These are phyloP conservation scores for Penicillium sp. DNA, from an alignment of 2,329 filamentous ascomycete genomes.

Conservation along the genomic window DNA sequence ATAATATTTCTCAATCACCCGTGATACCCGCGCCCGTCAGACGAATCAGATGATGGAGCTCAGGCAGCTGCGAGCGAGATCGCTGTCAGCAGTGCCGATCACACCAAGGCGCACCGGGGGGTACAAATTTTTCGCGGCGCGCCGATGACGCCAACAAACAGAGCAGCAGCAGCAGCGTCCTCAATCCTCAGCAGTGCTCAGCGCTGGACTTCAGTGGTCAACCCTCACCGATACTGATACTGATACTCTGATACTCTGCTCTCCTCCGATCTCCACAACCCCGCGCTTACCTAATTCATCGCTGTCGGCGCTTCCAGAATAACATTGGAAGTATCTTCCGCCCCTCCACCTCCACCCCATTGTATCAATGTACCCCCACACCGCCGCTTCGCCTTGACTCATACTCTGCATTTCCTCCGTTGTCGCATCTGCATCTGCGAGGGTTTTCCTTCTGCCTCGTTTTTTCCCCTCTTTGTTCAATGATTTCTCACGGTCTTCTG, in stretches of 20 bases:
- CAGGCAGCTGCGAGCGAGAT: conserved; percentile 12
- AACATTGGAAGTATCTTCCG: conserved; percentile 3
- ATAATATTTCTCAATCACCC: conserved; percentile 6
- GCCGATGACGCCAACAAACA: conserved; percentile 2
- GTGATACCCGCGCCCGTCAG: conserved; percentile 11
- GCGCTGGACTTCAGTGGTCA: too few relatives aligned
- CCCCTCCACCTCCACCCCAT: conserved; percentile 11
- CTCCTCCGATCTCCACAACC: conserved; percentile 14
- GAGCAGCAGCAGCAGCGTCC: not conserved
- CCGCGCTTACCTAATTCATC: conserved; percentile 32
- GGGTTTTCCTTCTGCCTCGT: not conserved
- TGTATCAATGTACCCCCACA: conserved; percentile 4
- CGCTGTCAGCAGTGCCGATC: conserved; percentile 16
- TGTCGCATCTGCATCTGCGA: conserved; percentile 8
- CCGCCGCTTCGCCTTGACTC: conserved; percentile 10
- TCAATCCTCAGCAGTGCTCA: too few relatives aligned
- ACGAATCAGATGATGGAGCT: conserved; percentile 14
- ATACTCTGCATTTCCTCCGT: conserved; percentile 9
- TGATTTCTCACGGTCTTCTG: conserved; percentile 8
- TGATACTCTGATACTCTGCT: too few relatives aligned
- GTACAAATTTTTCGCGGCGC: not conserved
- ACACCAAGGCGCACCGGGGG: not conserved
- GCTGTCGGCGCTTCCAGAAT: conserved; percentile 31
- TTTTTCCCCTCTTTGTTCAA: conserved; percentile 6
- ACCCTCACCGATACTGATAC: too few relatives aligned